A percentile compares a stretch with the other conserved stretches of the same genome.
Evolutionary conservation across 1,284 basidiomycete genomes (phyloP).

Genomic region (Puccinia polysora): DNA sequence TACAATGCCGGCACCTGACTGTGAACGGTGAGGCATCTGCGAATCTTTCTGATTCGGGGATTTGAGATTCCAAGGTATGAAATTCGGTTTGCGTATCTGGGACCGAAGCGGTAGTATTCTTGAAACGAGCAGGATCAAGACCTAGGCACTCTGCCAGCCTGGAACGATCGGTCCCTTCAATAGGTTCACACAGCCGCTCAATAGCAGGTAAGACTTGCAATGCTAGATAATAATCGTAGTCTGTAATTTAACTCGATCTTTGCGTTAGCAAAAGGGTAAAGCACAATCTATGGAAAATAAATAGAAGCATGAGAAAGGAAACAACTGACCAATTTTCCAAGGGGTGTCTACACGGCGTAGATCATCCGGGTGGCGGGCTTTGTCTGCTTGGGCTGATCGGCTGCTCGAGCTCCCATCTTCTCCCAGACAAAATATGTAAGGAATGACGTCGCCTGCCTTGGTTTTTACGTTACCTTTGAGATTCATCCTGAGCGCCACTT

Average conservation of each 20-base stretch:
- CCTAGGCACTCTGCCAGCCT: constrained; percentile 91
- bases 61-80: constrained; percentile 78
- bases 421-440: constrained; percentile 86
- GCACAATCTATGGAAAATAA: background rate
- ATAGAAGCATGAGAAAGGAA: background rate
- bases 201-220: constrained; percentile 91
- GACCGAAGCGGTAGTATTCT: constrained; percentile 55
- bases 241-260: constrained; percentile 54
- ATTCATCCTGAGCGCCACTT: constrained; percentile 90
- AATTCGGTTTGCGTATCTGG: constrained; percentile 64
- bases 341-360: constrained; percentile 66
- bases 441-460: constrained; percentile 84
- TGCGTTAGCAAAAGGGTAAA: background rate
- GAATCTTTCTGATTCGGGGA: constrained; percentile 82
- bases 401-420: constrained; percentile 65
- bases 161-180: constrained; percentile 88
- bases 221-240: constrained; percentile 86
- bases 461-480: constrained; percentile 69
- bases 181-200: constrained; percentile 88
- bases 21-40: constrained; percentile 66
- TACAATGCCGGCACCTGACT: constrained; percentile 70
- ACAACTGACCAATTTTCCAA: constrained; percentile 66
- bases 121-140: constrained; percentile 77
- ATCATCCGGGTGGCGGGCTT: constrained; percentile 91
- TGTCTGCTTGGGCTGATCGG: constrained; percentile 78